Conservation (phyloP, 495 filamentous ascomycete genomes). For the Penicillium lagena region DNA sequence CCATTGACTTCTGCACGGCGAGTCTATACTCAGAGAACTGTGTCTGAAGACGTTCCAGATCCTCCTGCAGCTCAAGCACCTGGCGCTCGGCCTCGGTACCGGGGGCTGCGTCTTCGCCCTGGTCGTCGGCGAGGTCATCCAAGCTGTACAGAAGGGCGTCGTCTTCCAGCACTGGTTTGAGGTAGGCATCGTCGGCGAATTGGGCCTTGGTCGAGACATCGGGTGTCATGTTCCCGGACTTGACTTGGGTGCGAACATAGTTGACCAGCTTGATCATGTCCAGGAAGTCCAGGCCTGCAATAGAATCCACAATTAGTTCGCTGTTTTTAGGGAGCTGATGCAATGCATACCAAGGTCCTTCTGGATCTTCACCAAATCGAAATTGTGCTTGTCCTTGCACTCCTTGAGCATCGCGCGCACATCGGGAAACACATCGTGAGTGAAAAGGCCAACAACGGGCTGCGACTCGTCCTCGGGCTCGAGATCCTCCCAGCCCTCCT, state of each 20-base stretch:
- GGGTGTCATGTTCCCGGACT: constrained; percentile 43
- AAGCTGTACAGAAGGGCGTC: constrained; percentile 79
- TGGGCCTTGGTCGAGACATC: constrained; percentile 49
- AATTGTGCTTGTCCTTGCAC: constrained; percentile 61
- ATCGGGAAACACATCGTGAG: constrained; percentile 60
- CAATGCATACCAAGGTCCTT: constrained; percentile 57
- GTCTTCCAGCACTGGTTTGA: constrained; percentile 84
- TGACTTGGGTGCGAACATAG: constrained; percentile 57
- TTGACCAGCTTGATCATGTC: constrained; percentile 81
- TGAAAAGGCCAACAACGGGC: constrained; percentile 63
- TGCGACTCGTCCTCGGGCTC: constrained; percentile 62
- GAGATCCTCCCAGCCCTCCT: constrained; percentile 78
- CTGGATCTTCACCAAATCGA: constrained; percentile 65
- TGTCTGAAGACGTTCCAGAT: constrained; percentile 54
- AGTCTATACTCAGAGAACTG: constrained; percentile 69
- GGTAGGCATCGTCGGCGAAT: constrained; percentile 67
- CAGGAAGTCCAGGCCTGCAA: constrained; percentile 69
- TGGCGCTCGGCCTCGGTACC: constrained; percentile 41
- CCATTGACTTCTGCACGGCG: constrained; percentile 64
- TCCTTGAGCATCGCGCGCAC: constrained; percentile 62
- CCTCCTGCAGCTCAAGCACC: constrained; percentile 62
- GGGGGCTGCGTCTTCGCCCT: constrained; percentile 15
- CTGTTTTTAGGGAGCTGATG: neutral
- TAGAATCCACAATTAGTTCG: constrained; percentile 8
- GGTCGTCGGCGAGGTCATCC: constrained; percentile 59